Base-by-base conservation (phyloP, 768 basidiomycete species). In the Leccinellum rugosiceps region DNA sequence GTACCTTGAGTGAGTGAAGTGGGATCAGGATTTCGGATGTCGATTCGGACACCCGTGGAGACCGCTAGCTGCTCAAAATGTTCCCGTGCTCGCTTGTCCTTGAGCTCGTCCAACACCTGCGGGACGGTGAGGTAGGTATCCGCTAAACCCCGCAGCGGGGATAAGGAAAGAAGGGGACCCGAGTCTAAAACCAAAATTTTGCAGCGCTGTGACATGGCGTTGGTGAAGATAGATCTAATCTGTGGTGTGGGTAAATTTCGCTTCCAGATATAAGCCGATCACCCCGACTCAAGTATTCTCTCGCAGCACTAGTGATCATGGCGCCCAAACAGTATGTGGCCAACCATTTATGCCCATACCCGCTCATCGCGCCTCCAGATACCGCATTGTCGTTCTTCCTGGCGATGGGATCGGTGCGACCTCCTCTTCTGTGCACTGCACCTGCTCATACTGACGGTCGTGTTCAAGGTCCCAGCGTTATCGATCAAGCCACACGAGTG, bases 321-420 rank as follows among this genome's bases (percentile, higher is more conserved):
- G 62, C 79, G 35, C 64, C 69, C 19, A 80, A 76, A 77, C 74
- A 77, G 83, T 83, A 49, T 51, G 69, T 47, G 2, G 56, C 53
- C 74, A 59, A 21, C n/a, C 28, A 10, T 23, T 26, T 35, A 44
- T 43, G 8, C 50, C 52, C 63, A 52, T 41, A 26, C 52, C 57
- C 19, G 23, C 47, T 63, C 55, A 64, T 21, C 46, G 32, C 5
- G 21, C 25, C 14, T 28, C 32, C 6, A 95, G 94, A 53, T 97
- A 90, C 74, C 87, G 87, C 61, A 84, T 99, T 70, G 90, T 86
- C 34, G 82, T 95, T 53, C 85, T 99, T 44, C 87, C 88, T n/a
- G 97, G 97, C 52, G 97, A 99, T 75, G 97, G 97, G 59, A 98
- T 99, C 65, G 96, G 95, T 93, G 67, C 44, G 80, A 58, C 13